Evolutionary conservation across 345 rosid genomes (phyloP).

Genomic region (Arabis hirsuta): DNA sequence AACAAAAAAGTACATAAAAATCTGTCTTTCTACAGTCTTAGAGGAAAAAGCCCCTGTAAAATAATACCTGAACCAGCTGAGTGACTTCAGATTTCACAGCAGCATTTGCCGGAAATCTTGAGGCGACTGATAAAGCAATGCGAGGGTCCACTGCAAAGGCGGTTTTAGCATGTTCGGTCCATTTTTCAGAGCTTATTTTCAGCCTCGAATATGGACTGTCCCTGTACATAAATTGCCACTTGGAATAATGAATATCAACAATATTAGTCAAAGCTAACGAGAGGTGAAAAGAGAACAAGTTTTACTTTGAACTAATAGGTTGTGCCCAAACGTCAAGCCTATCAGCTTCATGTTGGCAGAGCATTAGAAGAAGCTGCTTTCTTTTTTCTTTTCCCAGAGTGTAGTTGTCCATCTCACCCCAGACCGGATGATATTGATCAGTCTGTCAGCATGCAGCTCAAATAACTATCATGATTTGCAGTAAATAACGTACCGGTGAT

Average conservation of each 20-base stretch:
- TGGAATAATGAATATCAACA: constrained; percentile 35
- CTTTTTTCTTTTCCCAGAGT: constrained; percentile 77
- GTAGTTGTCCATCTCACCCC: constrained; percentile 97
- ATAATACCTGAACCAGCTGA: constrained; percentile 83
- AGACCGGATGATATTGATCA: constrained; percentile 79
- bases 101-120: constrained; percentile 81
- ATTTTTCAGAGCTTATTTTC: constrained; percentile 79
- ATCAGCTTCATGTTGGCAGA: constrained; percentile 97
- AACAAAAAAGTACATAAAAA: background rate
- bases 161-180: constrained; percentile 84
- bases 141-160: constrained; percentile 93
- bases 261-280: constrained; percentile 16
- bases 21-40: constrained; percentile 18
- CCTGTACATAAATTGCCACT: constrained; percentile 52
- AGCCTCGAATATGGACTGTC: constrained; percentile 63
- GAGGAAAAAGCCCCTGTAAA: constrained; percentile 16
- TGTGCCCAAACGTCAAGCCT: constrained; percentile 99
- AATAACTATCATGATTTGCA: constrained; percentile 30
- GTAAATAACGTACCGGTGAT: constrained; percentile 19
- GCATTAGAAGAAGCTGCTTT: constrained; percentile 91
- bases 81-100: constrained; percentile 80
- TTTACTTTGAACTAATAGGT: constrained; percentile 86
- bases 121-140: constrained; percentile 77
- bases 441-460: constrained; percentile 53
- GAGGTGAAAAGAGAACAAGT: constrained; percentile 31